Evolutionary conservation across 257 asterid species (phyloP), one percentile per base, ranked within the genome.

Genomic region (Schizonepeta tenuifolia): DNA sequence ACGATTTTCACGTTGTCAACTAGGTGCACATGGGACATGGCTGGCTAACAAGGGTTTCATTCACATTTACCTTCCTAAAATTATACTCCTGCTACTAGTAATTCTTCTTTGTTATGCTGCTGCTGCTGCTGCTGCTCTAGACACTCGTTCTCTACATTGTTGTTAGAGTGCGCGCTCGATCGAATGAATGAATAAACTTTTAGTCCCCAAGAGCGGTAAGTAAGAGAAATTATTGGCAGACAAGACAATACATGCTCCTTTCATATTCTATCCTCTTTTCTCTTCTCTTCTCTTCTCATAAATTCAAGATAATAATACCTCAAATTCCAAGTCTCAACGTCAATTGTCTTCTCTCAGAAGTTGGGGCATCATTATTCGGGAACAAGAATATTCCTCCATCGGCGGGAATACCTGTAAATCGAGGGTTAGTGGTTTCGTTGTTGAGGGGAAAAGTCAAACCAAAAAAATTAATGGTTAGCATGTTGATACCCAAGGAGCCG

Each of bases 401-500:
- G 38, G 50, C 40, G 35, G 43, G 66, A 60, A 51, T 53, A 64
- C 49, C 72, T 61, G 65, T 56, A 21, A 70, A 79, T 75, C 77
- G 18, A 71, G 75, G 75, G 67, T 14, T 46, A n/a, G 73, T 53
- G 56, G 33, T 66, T 35, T 57, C 26, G 59, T 14, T 4, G 59
- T 14, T 4, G 5, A 26, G 73, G 62, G 73, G 22, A 47, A 26
- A 17, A 5, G 36, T 5, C 6, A 31, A 31, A 28, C 50, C 13
- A 15, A 69, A 22, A 6, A 24, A 58, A 68, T 73, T 64, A 15
- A 74, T 77, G 80, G 76, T 66, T 66, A 78, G 71, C 75, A 86
- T 86, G 86, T 79, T 91, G 67, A 85, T 91, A 64, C 95, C 96
- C 1, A 87, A 85, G 82, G 98, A 94, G 75, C 97, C 95, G 22